Conservation (phyloP, 2,329 filamentous ascomycete genomes). For the Curvularia sp. region DNA sequence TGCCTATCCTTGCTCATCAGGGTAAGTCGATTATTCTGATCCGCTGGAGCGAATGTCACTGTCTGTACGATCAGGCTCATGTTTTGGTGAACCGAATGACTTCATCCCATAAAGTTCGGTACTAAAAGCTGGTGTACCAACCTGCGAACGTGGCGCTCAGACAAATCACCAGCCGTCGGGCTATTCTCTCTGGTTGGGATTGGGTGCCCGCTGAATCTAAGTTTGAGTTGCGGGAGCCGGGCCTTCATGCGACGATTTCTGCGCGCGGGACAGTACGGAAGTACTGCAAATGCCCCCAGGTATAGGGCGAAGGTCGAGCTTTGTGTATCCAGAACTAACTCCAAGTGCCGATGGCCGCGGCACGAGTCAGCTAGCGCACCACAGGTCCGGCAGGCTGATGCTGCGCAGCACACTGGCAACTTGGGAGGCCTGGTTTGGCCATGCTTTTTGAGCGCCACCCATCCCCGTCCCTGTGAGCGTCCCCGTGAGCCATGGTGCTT, state of each 20-base stretch:
- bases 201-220: background rate
- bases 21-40: background rate
- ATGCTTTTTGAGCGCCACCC: background rate
- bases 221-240: conserved; percentile 11
- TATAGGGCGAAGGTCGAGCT: background rate
- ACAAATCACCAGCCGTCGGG: background rate
- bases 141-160: background rate
- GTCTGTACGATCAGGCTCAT: background rate
- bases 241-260: conserved; percentile 9
- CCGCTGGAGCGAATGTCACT: background rate
- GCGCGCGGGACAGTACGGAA: conserved; percentile 2
- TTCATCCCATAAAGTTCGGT: background rate
- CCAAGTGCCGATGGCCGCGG: conserved; percentile 13
- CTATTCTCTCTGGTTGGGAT: background rate
- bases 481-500: background rate
- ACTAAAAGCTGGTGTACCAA: background rate
- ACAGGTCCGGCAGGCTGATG: background rate
- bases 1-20: background rate
- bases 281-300: background rate
- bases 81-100: background rate
- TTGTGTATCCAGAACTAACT: background rate
- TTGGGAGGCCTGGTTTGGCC: background rate
- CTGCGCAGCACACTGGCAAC: background rate
- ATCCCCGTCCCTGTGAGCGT: background rate
- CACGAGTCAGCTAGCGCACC: conserved; percentile 6